Conservation (phyloP, 2,329 filamentous ascomycete species). For the Drechslera avenae region DNA sequence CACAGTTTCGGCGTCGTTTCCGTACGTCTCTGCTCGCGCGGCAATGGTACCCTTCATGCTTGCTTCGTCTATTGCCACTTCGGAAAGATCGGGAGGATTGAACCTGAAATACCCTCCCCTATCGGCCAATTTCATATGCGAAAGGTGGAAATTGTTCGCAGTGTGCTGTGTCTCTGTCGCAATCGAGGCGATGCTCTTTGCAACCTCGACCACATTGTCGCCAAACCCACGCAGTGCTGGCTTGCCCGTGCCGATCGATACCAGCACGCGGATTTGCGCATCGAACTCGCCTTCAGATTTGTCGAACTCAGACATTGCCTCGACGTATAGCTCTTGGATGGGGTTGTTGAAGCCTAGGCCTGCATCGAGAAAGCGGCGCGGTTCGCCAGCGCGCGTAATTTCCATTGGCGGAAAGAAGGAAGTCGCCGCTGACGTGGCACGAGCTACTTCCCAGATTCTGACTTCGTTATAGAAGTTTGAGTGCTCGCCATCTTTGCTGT, state of each 20-base stretch:
- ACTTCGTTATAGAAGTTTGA: conserved; percentile 29
- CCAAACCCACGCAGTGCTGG: conserved; percentile 4
- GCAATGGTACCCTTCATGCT: conserved; percentile 9
- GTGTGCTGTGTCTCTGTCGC: conserved; percentile 16
- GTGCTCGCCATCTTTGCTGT: conserved; percentile 9
- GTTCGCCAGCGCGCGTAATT: conserved; percentile 40
- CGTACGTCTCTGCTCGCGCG: not conserved
- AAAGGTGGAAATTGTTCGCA: conserved; percentile 5
- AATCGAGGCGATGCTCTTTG: conserved; percentile 9
- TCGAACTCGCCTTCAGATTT: conserved; percentile 1
- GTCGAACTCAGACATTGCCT: conserved; percentile 22
- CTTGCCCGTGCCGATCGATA: conserved; percentile 15
- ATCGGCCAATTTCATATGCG: not conserved
- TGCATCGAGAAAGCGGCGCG: conserved; percentile 50
- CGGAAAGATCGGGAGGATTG: conserved; percentile 9
- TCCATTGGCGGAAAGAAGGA: conserved; percentile 37
- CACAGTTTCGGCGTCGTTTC: not conserved
- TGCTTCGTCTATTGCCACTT: conserved; percentile 8
- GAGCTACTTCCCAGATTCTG: conserved; percentile 33
- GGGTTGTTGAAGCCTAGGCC: conserved; percentile 52
- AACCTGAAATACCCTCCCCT: conserved; percentile 7
- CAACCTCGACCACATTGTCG: conserved; percentile 6
- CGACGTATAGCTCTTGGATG: conserved; percentile 44
- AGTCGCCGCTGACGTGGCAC: conserved; percentile 22
- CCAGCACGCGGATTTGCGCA: conserved; percentile 5